phyloP scores from a whole-genome alignment of 164 flowering plant genomes.

The Dillenia suffruticosa region DNA sequence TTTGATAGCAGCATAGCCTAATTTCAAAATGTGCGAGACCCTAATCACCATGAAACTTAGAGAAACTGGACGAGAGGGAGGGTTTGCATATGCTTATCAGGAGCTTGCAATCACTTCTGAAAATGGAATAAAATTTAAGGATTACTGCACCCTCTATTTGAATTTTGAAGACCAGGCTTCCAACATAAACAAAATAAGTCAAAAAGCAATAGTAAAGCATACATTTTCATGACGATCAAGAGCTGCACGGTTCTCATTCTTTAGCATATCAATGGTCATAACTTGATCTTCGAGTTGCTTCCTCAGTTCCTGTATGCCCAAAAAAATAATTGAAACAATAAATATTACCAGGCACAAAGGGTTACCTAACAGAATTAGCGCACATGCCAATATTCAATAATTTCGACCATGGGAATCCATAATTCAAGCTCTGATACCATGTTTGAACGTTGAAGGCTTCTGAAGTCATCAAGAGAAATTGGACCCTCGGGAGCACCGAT shows the following conservation, averaged over 20 bases:
- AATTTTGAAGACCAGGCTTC: no score
- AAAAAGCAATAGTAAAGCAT: conserved; percentile 12
- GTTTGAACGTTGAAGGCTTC: conserved; percentile 90
- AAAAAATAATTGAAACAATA: neutral
- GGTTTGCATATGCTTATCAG: no score
- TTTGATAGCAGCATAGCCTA: no score
- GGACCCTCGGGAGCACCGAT: conserved; percentile 97
- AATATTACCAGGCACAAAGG: neutral
- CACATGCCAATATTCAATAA: neutral
- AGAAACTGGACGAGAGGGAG: no score
- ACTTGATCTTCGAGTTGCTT: conserved; percentile 83
- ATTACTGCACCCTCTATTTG: no score
- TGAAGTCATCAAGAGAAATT: conserved; percentile 91
- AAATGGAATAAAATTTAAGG: no score
- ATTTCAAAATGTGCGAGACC: no score
- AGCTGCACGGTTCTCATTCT: conserved; percentile 49
- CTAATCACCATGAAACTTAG: no score
- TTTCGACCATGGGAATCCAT: neutral
- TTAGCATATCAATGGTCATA: conserved; percentile 55
- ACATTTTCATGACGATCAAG: conserved; percentile 73
- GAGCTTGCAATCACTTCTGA: no score
- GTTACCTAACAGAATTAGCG: no score
- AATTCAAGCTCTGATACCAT: conserved; percentile 39
- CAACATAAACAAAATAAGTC: neutral
- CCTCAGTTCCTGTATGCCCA: conserved; percentile 66